Conservation (phyloP, 345 rosid genomes). For the Brassica cretica region DNA sequence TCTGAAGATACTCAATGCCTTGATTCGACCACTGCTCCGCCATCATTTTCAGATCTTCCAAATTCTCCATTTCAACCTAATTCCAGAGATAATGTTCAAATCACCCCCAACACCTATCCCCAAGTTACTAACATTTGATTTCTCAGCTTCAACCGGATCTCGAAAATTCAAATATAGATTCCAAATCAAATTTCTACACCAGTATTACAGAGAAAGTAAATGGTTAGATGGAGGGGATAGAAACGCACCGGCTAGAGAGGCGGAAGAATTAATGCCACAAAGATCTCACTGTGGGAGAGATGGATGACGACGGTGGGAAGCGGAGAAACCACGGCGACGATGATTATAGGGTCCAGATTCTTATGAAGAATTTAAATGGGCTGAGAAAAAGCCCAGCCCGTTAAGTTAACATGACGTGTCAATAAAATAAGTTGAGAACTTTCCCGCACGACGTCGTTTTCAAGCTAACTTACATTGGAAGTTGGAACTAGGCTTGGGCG, state of each 20-base stretch:
- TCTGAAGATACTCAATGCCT: constrained; percentile 50
- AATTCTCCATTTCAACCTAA: constrained; percentile 56
- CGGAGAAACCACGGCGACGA: background rate
- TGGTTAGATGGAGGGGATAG: background rate
- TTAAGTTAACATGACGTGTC: background rate
- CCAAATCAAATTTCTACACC: background rate
- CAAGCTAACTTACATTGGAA: background rate
- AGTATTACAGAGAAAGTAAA: background rate
- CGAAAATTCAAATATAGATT: background rate
- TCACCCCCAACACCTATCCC: no score
- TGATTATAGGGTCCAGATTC: background rate
- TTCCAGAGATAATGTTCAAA: background rate
- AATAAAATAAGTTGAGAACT: background rate
- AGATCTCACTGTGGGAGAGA: background rate
- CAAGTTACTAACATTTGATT: background rate
- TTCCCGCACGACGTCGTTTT: background rate
- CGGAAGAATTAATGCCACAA: background rate
- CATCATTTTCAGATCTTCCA: constrained; percentile 59
- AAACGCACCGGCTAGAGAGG: background rate
- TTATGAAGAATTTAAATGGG: background rate
- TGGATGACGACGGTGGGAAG: background rate
- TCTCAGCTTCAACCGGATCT: background rate
- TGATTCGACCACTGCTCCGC: constrained; percentile 52
- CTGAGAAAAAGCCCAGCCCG: background rate
- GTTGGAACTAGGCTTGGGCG: no score